phyloP scores from a whole-genome alignment of 768 basidiomycete species.

The Suillus weaverae region DNA sequence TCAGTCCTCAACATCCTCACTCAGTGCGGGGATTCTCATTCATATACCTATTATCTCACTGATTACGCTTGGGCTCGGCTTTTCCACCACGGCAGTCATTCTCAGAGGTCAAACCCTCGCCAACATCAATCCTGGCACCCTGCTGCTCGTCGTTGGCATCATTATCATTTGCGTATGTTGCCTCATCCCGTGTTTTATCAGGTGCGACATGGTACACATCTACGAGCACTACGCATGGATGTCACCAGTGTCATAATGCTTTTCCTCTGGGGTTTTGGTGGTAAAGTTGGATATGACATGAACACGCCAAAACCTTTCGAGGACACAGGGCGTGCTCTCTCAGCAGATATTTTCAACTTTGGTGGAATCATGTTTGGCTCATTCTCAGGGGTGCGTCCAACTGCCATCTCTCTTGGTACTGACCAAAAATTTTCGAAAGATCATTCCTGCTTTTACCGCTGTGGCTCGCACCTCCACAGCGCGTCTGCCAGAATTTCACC shows the following conservation, averaged over 20 bases:
- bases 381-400: constrained; percentile 37
- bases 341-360: constrained; percentile 44
- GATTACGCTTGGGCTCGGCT: constrained; percentile 39
- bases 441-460: too few relatives aligned
- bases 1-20: constrained; percentile 56
- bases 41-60: not conserved
- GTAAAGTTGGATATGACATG: constrained; percentile 46
- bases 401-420: not conserved
- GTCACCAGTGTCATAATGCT: constrained; percentile 46
- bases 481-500: too few relatives aligned
- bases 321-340: constrained; percentile 42
- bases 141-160: constrained; percentile 50
- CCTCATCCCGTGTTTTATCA: constrained; percentile 47
- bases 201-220: constrained; percentile 45
- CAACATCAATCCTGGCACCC: constrained; percentile 43
- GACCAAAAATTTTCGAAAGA: too few relatives aligned
- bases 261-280: constrained; percentile 52
- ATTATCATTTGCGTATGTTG: constrained; percentile 44
- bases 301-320: constrained; percentile 42
- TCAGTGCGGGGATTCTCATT: constrained; percentile 27
- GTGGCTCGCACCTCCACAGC: too few relatives aligned
- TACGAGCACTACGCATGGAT: constrained; percentile 63
- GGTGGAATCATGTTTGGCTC: constrained; percentile 55
- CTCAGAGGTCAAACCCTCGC: constrained; percentile 54
- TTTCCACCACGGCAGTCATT: constrained; percentile 48